Evolutionary conservation across 257 asterid species (phyloP).

Genomic region (Solanum commersonii): DNA sequence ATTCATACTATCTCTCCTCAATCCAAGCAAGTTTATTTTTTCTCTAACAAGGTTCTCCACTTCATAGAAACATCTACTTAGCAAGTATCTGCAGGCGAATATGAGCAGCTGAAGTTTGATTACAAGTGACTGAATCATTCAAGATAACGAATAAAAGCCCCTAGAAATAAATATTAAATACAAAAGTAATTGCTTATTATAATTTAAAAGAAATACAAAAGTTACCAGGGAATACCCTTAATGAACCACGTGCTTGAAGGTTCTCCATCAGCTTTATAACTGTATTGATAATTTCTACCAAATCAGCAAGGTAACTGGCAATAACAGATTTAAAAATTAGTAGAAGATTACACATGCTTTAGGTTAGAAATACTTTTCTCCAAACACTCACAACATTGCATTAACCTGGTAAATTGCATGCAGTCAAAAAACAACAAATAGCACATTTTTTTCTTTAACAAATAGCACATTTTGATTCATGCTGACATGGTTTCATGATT

Average conservation of each 20-base stretch:
- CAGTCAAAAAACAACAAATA: neutral
- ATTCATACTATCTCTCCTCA: neutral
- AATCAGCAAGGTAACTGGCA: conserved; percentile 81
- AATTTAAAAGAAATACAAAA: neutral
- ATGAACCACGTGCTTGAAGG: conserved; percentile 78
- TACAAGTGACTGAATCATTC: neutral
- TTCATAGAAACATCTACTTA: neutral
- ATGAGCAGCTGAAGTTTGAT: neutral
- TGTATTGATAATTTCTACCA: conserved; percentile 78
- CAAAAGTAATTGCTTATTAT: neutral
- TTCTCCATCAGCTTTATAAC: conserved; percentile 72
- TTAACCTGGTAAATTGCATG: neutral
- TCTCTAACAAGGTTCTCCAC: neutral
- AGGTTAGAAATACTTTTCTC: neutral
- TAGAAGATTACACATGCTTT: neutral
- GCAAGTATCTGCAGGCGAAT: neutral
- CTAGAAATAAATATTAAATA: neutral
- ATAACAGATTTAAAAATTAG: conserved; percentile 19
- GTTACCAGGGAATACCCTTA: conserved; percentile 50
- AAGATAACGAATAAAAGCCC: neutral
- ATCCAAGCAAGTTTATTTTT: neutral
- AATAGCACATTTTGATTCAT: neutral
- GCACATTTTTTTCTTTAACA: neutral
- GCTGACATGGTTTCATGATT: neutral
- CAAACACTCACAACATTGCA: neutral